Evolutionary conservation across 345 rosid species (phyloP), one percentile per base, ranked within the genome.

Genomic region (Populus simonii): DNA sequence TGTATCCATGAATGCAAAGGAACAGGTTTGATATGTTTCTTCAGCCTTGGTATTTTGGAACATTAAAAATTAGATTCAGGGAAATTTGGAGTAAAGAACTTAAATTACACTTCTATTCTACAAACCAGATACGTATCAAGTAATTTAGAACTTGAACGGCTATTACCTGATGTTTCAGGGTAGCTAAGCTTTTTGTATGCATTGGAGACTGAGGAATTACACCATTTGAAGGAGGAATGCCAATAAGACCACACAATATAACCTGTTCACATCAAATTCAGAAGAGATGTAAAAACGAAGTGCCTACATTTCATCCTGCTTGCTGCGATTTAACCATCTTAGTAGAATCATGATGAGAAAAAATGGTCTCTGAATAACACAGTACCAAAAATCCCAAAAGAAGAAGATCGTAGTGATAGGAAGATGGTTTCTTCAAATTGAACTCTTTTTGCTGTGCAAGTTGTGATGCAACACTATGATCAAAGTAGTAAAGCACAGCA

Each of bases 131-230:
- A 63, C 4, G 8, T 53, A 53, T 59, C 5, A 47, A 55, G 57
- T 29, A 68, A 23, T 65, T 78, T 25, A 51, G 49, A 74, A 59
- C 73, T 22, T 12, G 22, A 69, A 18, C 33, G 69, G 75, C 29
- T 18, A 66, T 79, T 82, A 94, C 97, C 95, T 94, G 98, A 84
- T 93, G 92, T 81, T 93, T 95, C 74, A 93, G 85, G 71, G 98
- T 92, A 72, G 99, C 96, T 83, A 95, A 86, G 89, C 96, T 90
- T 75, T 95, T 95, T 11, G 99, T 95, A 78, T 95, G 99, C 99
- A 95, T 95, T 51, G 99, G 99, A 63, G 99, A 95, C 76, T 95
- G 98, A 13, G 99, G 99, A 74, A 95, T 93, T 72, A 95, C 99
- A 73, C 99, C 99, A 80, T 95, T 95, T 62, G 99, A 89, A 68